Base-by-base conservation (phyloP, 164 flowering plant species). In the Santalum album region DNA sequence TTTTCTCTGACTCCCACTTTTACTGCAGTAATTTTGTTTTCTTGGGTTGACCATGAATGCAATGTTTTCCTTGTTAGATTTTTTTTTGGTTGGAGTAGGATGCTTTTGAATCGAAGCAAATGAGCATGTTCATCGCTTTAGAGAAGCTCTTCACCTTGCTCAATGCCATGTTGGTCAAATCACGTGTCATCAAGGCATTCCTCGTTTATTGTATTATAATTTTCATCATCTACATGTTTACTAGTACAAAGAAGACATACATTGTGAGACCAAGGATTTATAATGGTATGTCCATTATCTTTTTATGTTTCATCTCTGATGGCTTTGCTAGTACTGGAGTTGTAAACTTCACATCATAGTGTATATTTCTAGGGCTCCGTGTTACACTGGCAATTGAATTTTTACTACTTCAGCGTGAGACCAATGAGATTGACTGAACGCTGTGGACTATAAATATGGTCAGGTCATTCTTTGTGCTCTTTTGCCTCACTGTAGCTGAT, bases 81-180 rank as follows among this genome's bases (percentile, higher is more conserved):
- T n/a, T n/a, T n/a, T n/a, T n/a, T n/a, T 12, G 7, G 6, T 3
- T 22, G 49, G 9, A 49, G 14, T 71, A 90, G 96, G 87, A 85
- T 71, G 76, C 81, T 24, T 87, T 87, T 58, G 90, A 81, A 70
- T 69, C 75, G 16, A 84, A 78, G 69, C 92, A 87, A 69, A 78
- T 82, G 19, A 78, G 45, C 77, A 81, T 87, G 83, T 87, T 84
- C 53, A 49, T 69, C 36, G 81, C 86, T 15, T 53, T 83, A 21
- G 92, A 87, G 9, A 85, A 85, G 75, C 83, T 85, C 43, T 87
- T 78, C 53, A 58, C 73, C 2, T 27, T 83, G 71, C 89, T 80
- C 54, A 79, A 80, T 59, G 80, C 87, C 23, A 65, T 87, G 72
- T 49, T 82, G 60, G 65, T 79, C 0, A 92, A 85, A 62, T 85